phyloP scores from a whole-genome alignment of 192 early-diverging fungal genomes.

The Coemansia sp. region DNA sequence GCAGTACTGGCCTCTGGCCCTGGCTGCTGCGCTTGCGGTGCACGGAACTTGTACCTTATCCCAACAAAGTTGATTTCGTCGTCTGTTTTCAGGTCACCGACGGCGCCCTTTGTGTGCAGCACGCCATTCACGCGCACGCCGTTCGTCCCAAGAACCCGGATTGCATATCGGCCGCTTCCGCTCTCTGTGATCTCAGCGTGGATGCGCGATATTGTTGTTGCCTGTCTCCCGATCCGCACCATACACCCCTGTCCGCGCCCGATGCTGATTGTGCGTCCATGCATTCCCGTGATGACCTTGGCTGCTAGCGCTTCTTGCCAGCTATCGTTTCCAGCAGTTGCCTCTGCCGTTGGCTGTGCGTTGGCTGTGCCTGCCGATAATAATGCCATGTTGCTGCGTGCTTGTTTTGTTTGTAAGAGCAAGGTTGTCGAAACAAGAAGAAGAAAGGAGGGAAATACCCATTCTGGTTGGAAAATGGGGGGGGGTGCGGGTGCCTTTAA shows the following conservation, averaged over 20 bases:
- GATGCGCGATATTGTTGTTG: slow-evolving; percentile 47
- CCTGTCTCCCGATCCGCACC: slow-evolving; percentile 41
- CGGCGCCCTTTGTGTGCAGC: slow-evolving; percentile 29
- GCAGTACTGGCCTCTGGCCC: neutral
- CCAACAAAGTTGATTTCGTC: slow-evolving; percentile 58
- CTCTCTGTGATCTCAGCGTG: slow-evolving; percentile 39
- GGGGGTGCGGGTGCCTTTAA: neutral
- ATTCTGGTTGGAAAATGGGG: too few species aligned
- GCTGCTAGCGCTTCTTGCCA: slow-evolving; percentile 35
- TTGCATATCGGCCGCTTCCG: slow-evolving; percentile 18
- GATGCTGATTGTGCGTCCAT: slow-evolving; percentile 33
- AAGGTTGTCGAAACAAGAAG: neutral
- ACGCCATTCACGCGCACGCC: slow-evolving; percentile 52
- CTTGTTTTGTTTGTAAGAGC: neutral
- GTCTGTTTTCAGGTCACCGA: slow-evolving; percentile 22
- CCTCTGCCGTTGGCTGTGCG: neutral
- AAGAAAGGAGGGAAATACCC: neutral
- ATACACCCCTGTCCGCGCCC: slow-evolving; percentile 48
- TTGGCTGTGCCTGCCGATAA: neutral
- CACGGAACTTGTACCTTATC: slow-evolving; percentile 47
- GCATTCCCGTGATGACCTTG: slow-evolving; percentile 43
- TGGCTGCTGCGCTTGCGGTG: slow-evolving; percentile 4
- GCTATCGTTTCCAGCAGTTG: neutral
- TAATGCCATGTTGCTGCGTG: neutral
- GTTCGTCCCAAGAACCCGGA: slow-evolving; percentile 47